Evolutionary conservation across 805 yeast genomes (phyloP), one percentile per base, ranked within the genome.

Genomic region (Candida succiphila): DNA sequence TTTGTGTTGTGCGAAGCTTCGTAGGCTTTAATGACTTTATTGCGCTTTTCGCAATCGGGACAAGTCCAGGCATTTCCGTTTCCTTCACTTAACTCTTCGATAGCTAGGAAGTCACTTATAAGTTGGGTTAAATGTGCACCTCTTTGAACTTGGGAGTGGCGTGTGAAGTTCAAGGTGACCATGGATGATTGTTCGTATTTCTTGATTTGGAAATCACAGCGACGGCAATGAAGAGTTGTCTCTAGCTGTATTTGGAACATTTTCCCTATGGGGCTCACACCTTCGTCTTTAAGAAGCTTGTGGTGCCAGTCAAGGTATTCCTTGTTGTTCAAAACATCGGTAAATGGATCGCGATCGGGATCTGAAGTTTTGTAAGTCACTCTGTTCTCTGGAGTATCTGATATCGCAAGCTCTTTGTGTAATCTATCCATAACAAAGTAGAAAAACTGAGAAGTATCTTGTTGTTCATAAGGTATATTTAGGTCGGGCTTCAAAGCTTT

Each of bases 1-100:
- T 21, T 21, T 21, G 23, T 10, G 10, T 21, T 21, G 3, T 14
- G 17, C 8, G 4, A 4, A 8, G 14, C 37, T 29, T 16, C 32
- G 30, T 32, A 29, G 39, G 51, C 44, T 36, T 21, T 30, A 42
- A 29, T 37, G 12, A 21, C 3, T 17, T 41, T 37, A 27, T 42
- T 37, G 35, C 36, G 29, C 38, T 67, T 57, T 33, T 53, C 56
- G 58, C 94, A 82, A 35, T 74, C 71, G 7, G 92, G 88, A 60
- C 94, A 82, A 41, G 78, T 72, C 94, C 94, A 82, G 1, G 92
- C 84, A 55, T 82, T 81, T 6, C 78, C 88, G 18, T 85, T 37
- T 22, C 48, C 80, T 7, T 66, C 63, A n/a, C 65, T 60, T 33
- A 82, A 54, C 4, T 75, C 63, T 51, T 82, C 94, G 37, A 75